Evolutionary conservation across 192 early-diverging fungal genomes (phyloP), one percentile per base, ranked within the genome.

Genomic region (Backusella tuberculispora): DNA sequence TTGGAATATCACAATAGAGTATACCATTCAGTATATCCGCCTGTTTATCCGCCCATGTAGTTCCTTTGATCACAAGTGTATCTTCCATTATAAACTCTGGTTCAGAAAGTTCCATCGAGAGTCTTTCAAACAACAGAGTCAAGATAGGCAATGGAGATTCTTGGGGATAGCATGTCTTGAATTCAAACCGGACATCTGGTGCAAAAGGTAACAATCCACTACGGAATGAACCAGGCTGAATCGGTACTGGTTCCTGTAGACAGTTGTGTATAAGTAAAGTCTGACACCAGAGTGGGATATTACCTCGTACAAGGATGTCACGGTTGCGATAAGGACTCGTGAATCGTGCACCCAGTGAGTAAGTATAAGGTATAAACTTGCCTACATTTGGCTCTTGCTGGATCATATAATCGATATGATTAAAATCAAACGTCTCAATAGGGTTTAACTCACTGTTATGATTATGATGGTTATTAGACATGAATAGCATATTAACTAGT

Each of bases 281-380:
- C 19, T 67, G 66, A 21, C 66, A 67, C 66, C 66, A 67, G 0
- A 67, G 66, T 41, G 66, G 66, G 19, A 67, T 67, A 19, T 67
- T 67, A 5, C 66, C 66, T 42, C 38, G 19, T 5, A 67, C 38
- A 19, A 67, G 17, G n/a, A 67, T 42, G 12, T 67, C 66, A 5
- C 10, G 37, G 8, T 43, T 6, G 0, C 41, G 37, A 67, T 67
- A 67, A 0, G 38, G 38, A 8, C 21, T 40, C 10, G 66, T 67
- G 40, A 21, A 67, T 0, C 66, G 40, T 21, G 41, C 38, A 10
- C 66, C 66, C 5, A 67, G 12, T 9, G 66, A 13, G 19, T 67
- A 67, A 4, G 66, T 67, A 21, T 41, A 67, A 9, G 66, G 66
- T 21, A 67, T 13, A 67, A 43, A 41, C 4, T 7, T 67, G n/a